phyloP scores from a whole-genome alignment of 1,284 basidiomycete species.

The Leccinum glutinopallens region DNA sequence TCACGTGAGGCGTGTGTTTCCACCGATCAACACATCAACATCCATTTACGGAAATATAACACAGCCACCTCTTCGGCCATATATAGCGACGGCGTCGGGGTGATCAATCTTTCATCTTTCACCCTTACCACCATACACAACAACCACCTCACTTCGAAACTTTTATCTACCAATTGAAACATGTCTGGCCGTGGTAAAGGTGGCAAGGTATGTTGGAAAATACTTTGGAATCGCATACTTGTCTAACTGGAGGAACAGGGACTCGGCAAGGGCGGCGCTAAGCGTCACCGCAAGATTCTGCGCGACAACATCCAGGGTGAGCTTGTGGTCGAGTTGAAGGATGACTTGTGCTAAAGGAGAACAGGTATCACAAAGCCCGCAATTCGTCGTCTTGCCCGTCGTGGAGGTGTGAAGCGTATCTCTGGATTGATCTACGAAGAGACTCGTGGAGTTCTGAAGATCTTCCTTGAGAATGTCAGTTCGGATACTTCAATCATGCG shows the following conservation, averaged over 20 bases:
- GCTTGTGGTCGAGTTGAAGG: constrained; percentile 5
- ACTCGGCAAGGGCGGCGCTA: constrained; percentile 58
- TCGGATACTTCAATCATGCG: rapidly evolving
- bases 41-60: constrained; percentile 37
- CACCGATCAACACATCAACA: constrained; percentile 26
- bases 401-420: constrained; percentile 77
- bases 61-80: constrained; percentile 40
- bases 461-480: constrained; percentile 57
- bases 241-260: constrained; percentile 27
- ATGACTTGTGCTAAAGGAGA: not conserved
- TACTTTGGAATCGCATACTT: not conserved
- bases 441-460: constrained; percentile 74
- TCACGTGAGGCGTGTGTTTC: constrained; percentile 40
- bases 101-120: constrained; percentile 8
- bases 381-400: constrained; percentile 72
- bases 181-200: constrained; percentile 84
- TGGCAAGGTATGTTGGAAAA: constrained; percentile 45
- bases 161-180: constrained; percentile 21
- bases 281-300: constrained; percentile 66
- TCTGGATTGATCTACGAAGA: constrained; percentile 75
- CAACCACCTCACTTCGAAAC: constrained; percentile 2
- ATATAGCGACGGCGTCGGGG: constrained; percentile 38
- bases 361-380: constrained; percentile 54
- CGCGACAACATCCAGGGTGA: constrained; percentile 69
- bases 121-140: constrained; percentile 1